phyloP scores from a whole-genome alignment of 2,329 filamentous ascomycete species.

The Polychaeton citri region DNA sequence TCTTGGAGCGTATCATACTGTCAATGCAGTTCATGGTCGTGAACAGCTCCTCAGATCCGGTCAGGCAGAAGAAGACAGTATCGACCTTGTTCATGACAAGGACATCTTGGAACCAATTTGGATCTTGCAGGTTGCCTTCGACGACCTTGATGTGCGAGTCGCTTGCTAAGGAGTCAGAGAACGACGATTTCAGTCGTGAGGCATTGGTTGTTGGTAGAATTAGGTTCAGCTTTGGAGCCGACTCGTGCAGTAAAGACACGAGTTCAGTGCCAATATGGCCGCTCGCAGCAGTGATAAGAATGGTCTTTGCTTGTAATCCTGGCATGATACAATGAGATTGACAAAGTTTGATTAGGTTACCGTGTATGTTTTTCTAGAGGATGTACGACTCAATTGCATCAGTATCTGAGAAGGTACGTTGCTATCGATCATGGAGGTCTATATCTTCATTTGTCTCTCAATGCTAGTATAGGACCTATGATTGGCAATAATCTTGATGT shows the following conservation, averaged over 20 bases:
- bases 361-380: too few relatives aligned
- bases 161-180: not conserved
- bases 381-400: too few relatives aligned
- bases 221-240: conserved; percentile 4
- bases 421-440: too few relatives aligned
- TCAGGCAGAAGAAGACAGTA: conserved; percentile 7
- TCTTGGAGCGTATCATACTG: conserved; percentile 4
- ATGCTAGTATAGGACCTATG: too few relatives aligned
- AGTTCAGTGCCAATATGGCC: conserved; percentile 7
- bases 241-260: conserved; percentile 3
- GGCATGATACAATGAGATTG: too few relatives aligned
- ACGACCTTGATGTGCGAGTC: conserved; percentile 2
- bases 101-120: conserved; percentile 6
- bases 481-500: too few relatives aligned
- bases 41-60: conserved; percentile 6
- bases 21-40: conserved; percentile 8
- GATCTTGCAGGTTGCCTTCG: conserved; percentile 6
- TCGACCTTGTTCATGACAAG: conserved; percentile 5
- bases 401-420: too few relatives aligned
- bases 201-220: conserved; percentile 8
- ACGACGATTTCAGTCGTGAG: conserved; percentile 1
- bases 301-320: too few relatives aligned
- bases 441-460: too few relatives aligned
- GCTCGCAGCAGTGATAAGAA: conserved; percentile 6
- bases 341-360: too few relatives aligned